These are phyloP conservation scores for Coccomyxa sp. DNA, from an alignment of 139 green algal genomes.

Conservation along the genomic window DNA sequence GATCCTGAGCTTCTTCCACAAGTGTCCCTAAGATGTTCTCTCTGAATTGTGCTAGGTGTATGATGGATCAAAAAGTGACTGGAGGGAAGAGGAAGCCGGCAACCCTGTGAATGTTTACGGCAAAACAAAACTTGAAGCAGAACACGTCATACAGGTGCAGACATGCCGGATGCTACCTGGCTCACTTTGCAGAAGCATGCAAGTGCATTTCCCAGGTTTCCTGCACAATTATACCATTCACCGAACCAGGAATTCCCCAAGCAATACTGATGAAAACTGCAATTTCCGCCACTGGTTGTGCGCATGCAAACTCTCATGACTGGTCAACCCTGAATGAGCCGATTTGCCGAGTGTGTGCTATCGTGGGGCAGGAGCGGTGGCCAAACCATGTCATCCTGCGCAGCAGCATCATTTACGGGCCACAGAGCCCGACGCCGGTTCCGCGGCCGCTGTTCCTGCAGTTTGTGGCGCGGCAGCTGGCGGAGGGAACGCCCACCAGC, in stretches of 20 bases:
- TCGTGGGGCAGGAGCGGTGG: slow-evolving; percentile 34
- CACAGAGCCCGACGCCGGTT: slow-evolving; percentile 31
- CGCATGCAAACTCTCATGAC: neutral
- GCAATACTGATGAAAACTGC: neutral
- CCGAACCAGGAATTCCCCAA: neutral
- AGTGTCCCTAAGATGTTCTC: neutral
- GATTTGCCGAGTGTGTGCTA: neutral
- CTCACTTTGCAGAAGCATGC: neutral
- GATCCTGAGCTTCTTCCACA: neutral
- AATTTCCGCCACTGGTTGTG: neutral
- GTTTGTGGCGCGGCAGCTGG: slow-evolving; percentile 35
- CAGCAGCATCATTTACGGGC: slow-evolving; percentile 63
- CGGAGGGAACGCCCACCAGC: slow-evolving; percentile 20
- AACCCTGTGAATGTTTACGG: slow-evolving; percentile 64
- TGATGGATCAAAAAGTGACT: slow-evolving; percentile 26
- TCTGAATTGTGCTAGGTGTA: slow-evolving; percentile 35
- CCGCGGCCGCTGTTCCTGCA: slow-evolving; percentile 46
- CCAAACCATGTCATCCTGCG: slow-evolving; percentile 57
- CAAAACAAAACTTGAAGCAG: slow-evolving; percentile 46
- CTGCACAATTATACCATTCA: neutral
- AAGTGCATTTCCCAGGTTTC: neutral
- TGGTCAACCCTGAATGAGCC: no score
- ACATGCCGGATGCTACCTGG: neutral
- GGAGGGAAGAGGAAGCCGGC: slow-evolving; percentile 32
- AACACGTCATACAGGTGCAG: slow-evolving; percentile 36